A percentile compares a stretch with the other conserved stretches of the same genome.
phyloP scores from a whole-genome alignment of 2,329 filamentous ascomycete species.

The Xylariaceae sp. region DNA sequence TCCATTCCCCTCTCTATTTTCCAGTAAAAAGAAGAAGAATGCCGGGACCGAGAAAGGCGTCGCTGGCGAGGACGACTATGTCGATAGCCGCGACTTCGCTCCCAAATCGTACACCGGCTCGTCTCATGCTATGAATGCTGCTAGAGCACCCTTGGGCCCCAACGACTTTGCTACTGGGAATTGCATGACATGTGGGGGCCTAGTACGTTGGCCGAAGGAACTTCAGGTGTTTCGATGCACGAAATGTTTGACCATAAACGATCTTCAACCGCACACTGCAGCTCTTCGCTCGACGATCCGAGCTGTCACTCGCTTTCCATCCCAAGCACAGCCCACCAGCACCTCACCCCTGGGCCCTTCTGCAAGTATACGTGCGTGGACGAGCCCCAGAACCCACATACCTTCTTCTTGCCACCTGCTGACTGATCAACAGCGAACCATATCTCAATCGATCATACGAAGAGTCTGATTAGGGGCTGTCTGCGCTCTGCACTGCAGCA shows the following conservation, averaged over 20 bases:
- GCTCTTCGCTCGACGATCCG: conserved; percentile 21
- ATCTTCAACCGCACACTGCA: conserved; percentile 49
- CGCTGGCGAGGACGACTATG: conserved; percentile 37
- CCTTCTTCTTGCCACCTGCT: conserved; percentile 2
- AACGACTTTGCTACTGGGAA: conserved; percentile 60
- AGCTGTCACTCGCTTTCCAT: conserved; percentile 7
- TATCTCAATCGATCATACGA: conserved; percentile 57
- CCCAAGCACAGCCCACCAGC: conserved; percentile 15
- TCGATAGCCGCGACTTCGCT: conserved; percentile 39
- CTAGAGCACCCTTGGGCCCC: conserved; percentile 24
- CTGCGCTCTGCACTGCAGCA: conserved; percentile 35
- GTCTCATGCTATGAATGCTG: conserved; percentile 30
- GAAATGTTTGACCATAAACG: conserved; percentile 79
- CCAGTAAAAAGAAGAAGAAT: conserved; percentile 51
- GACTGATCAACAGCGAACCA: conserved; percentile 20
- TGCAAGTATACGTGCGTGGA: conserved; percentile 21
- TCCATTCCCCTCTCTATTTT: conserved; percentile 69
- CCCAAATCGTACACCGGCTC: conserved; percentile 23
- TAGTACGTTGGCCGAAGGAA: conserved; percentile 71
- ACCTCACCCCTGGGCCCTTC: conserved; percentile 14
- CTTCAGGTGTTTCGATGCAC: conserved; percentile 74
- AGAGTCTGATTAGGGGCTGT: conserved; percentile 41
- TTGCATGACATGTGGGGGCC: conserved; percentile 81
- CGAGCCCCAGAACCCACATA: background rate
- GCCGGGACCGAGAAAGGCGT: conserved; percentile 30